Conservation (phyloP, 1,139 yeast species). For the Geotrichum phurueaensis region DNA sequence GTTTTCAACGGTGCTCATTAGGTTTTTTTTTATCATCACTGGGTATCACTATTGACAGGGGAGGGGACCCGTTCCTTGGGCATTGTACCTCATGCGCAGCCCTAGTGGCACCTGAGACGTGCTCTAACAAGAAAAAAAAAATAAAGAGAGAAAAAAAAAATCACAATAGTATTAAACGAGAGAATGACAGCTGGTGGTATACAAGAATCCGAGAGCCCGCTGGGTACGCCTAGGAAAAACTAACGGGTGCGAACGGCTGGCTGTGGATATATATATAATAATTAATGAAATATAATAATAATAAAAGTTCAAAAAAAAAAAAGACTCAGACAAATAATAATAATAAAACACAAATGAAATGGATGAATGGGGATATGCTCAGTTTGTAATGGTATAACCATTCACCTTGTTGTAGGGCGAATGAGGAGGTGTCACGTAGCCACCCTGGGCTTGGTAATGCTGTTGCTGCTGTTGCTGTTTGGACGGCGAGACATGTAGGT, state of each 20-base stretch:
- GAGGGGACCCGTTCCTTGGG: no score
- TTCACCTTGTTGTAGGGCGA: neutral
- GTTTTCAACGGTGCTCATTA: no score
- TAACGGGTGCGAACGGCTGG: neutral
- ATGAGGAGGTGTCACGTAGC: conserved; percentile 5
- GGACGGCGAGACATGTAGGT: neutral
- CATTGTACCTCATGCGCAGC: no score
- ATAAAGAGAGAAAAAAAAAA: no score
- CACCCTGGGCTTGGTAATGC: neutral
- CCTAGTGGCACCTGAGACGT: no score
- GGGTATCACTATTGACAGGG: no score
- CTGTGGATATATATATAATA: neutral
- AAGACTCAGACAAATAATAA: no score
- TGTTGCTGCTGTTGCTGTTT: conserved; percentile 4
- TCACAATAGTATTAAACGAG: neutral
- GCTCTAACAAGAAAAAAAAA: no score
- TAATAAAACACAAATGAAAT: neutral
- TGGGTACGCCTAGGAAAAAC: no score
- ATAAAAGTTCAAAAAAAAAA: no score
- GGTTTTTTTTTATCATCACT: no score
- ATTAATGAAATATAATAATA: no score
- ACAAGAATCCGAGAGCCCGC: neutral
- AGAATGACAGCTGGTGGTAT: neutral
- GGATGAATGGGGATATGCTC: neutral
- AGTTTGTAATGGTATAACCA: neutral